These are phyloP conservation scores for Colletotrichum orchidophilum DNA, from an alignment of 2,329 filamentous ascomycete species.

Conservation along the genomic window DNA sequence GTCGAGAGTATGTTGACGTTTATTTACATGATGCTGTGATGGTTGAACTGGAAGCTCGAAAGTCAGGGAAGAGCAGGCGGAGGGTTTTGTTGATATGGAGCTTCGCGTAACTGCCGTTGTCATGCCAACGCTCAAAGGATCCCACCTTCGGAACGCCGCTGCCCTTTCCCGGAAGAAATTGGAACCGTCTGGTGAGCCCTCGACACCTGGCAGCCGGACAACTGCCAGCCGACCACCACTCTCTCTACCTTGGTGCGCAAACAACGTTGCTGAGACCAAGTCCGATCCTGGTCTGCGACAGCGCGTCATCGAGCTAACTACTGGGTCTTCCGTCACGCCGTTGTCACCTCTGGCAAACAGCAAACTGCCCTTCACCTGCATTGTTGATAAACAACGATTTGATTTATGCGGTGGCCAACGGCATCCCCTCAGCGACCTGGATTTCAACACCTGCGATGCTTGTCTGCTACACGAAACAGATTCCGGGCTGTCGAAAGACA, in stretches of 20 bases:
- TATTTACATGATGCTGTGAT: conserved; percentile 28
- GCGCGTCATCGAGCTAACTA: background rate
- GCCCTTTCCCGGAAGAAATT: conserved; percentile 13
- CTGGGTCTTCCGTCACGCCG: background rate
- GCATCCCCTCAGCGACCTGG: background rate
- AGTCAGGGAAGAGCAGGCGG: conserved; percentile 20
- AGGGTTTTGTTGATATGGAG: conserved; percentile 35
- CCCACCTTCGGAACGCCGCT: conserved; percentile 26
- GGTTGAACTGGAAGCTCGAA: conserved; percentile 7
- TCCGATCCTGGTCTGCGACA: conserved; percentile 2
- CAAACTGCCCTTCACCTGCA: background rate
- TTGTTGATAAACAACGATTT: conserved; percentile 2
- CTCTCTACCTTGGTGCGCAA: too few relatives aligned
- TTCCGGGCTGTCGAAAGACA: background rate
- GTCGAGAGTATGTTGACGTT: conserved; percentile 3
- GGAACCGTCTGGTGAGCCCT: background rate
- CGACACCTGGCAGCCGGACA: background rate
- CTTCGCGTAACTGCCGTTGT: conserved; percentile 33
- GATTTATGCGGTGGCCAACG: background rate
- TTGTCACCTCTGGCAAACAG: background rate
- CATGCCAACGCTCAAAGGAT: conserved; percentile 8
- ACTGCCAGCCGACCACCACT: background rate
- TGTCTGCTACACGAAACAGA: background rate
- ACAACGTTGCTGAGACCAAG: background rate
- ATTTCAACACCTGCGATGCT: background rate